Evolutionary conservation across 352 stramenopile genomes (phyloP), one percentile per base, ranked within the genome.

Genomic region (Pythium guiyangense): DNA sequence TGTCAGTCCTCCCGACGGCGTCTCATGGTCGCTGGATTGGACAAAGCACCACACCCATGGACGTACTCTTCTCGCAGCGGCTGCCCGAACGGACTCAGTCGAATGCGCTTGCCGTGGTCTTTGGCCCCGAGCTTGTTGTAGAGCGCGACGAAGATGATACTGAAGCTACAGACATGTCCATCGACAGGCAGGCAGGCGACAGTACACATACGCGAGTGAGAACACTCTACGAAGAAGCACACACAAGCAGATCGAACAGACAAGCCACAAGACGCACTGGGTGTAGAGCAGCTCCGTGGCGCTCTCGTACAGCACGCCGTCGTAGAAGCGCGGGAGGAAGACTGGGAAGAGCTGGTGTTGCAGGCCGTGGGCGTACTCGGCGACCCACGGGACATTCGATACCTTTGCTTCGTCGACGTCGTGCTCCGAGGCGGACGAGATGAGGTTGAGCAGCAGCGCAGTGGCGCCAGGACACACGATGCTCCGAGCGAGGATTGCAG

Each of bases 261-360:
- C n/a, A n/a, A n/a, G n/a, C n/a, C n/a, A n/a, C n/a, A 10, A 37
- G 3, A 66, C 72, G 48, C 60, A 85, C 77, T 73, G 49, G 5
- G 56, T 66, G 53, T 82, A 84, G 46, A 85, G 57, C 46, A 70
- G 69, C 26, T 63, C 57, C 2, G 67, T 62, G 0, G 68, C 74
- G 8, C 67, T 42, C 0, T 78, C 65, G 47, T 74, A 88, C 15
- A 60, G 46, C 47, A 82, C 56, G 1, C 70, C 74, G 43, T 76
- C 68, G 52, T 79, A 84, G 45, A 57, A 70, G 2, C 45, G 46
- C 0, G 74, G 74, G 6, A 88, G 56, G 29, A 74, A 66, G 2
- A 83, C 70, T 0, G 77, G 70, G 35, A 80, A 85, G 4, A 87
- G 40, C 47, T 84, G 69, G 49, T 84, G 71, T 52, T 84, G 72